A percentile compares a stretch with the other conserved stretches of the same genome.
Conservation (phyloP, 192 early-diverging fungal genomes). For the Backusella tarrabulga region DNA sequence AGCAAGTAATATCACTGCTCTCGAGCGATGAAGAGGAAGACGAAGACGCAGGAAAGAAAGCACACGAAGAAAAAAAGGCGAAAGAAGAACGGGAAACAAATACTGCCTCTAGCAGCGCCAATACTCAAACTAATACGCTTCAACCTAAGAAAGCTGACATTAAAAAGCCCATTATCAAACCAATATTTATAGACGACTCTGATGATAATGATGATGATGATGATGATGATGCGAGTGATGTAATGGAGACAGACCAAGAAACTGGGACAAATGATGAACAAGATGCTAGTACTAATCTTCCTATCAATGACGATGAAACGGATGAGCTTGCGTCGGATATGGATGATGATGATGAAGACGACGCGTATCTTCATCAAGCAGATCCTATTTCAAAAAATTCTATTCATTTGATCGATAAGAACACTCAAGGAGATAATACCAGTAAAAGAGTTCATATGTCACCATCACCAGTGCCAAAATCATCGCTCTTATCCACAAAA, state of each 20-base stretch:
- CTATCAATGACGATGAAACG: not conserved
- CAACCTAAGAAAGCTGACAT: not conserved
- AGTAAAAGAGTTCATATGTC: not conserved
- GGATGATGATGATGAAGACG: not conserved
- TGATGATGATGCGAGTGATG: not conserved
- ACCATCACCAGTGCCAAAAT: not conserved
- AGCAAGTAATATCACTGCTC: not conserved
- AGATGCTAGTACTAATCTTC: not conserved
- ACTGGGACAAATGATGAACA: not conserved
- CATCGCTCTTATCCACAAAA: not conserved
- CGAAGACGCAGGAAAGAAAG: too few relatives aligned
- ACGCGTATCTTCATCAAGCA: not conserved
- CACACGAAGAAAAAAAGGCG: too few relatives aligned
- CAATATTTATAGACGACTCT: not conserved
- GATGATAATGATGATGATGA: not conserved
- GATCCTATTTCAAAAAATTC: not conserved
- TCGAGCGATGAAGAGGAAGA: not conserved
- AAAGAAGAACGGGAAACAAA: not conserved
- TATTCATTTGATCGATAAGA: not conserved
- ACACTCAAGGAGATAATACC: not conserved
- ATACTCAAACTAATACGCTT: not conserved
- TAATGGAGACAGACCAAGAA: not conserved
- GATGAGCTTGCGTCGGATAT: not conserved
- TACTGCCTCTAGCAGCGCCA: not conserved
- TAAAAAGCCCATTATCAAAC: not conserved